phyloP scores from a whole-genome alignment of 2,329 filamentous ascomycete genomes.

The Colletotrichum sp. region DNA sequence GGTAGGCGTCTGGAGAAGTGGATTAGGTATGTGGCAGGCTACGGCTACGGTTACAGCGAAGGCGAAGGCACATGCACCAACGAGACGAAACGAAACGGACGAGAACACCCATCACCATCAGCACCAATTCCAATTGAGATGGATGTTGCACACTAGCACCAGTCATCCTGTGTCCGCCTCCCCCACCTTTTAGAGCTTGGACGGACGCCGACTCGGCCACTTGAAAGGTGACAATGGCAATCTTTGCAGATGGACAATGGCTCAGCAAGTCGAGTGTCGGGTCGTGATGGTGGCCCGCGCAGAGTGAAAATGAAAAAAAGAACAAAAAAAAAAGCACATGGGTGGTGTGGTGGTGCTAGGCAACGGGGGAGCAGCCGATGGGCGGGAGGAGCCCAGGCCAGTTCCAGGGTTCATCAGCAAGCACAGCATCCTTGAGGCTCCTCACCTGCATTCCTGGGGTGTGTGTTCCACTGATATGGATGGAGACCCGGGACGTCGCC shows the following conservation, averaged over 20 bases:
- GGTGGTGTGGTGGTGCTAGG: background rate
- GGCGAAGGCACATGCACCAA: background rate
- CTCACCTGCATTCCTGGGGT: background rate
- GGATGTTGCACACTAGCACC: background rate
- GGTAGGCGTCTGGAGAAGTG: background rate
- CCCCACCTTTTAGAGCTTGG: background rate
- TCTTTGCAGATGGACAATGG: background rate
- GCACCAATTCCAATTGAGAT: background rate
- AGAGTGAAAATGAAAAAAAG: background rate
- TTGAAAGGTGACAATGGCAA: background rate
- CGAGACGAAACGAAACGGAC: background rate
- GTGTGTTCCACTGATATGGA: background rate
- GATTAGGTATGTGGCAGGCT: background rate
- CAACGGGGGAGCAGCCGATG: background rate
- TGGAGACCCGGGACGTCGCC: background rate
- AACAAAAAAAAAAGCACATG: background rate
- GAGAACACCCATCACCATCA: background rate
- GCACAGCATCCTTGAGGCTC: background rate
- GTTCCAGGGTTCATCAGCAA: background rate
- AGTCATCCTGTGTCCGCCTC: background rate
- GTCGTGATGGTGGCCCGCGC: background rate
- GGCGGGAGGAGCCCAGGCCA: background rate
- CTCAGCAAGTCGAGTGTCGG: background rate
- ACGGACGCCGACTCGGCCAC: background rate
- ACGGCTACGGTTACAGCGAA: constrained; percentile 3